Base-by-base conservation (phyloP, 163 green algal genomes). In the Chlorella variabilis region DNA sequence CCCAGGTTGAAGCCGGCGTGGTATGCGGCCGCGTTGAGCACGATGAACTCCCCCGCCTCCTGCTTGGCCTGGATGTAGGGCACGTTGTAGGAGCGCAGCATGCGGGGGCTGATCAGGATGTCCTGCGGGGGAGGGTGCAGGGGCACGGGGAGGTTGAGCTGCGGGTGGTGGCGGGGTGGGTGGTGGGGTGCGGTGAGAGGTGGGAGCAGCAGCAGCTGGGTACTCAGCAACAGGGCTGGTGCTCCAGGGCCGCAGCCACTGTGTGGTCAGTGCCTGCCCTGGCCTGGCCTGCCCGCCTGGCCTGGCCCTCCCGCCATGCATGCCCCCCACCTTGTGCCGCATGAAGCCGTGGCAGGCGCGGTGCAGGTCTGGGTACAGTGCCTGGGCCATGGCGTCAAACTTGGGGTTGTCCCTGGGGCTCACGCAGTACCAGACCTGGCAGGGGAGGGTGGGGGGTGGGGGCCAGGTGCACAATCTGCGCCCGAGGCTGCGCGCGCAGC, bases 391-490 rank as follows among this genome's bases (percentile, higher is more conserved):
- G 34, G 87, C 84, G 66, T 98, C 92, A 88, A 98, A 98, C 86
- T 92, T 95, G 71, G 68, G 80, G 34, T 85, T 79, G 84, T 95
- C 76, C 27, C 59, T 80, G 33, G 93, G 94, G 13, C 90, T 84
- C 23, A 98, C 90, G 78, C 92, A 93, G 90, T 98, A 98, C 95
- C 95, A 98, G 3, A 97, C 87, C 88, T 92, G 86, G n/a, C n/a
- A n/a, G n/a, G n/a, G n/a, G n/a, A n/a, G n/a, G n/a, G n/a, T n/a
- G n/a, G n/a, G n/a, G n/a, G n/a, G n/a, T n/a, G n/a, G n/a, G n/a
- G n/a, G n/a, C n/a, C n/a, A n/a, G n/a, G n/a, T n/a, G n/a, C n/a
- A n/a, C n/a, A n/a, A n/a, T n/a, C n/a, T n/a, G n/a, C n/a, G n/a
- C n/a, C n/a, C n/a, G n/a, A n/a, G n/a, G n/a, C n/a, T n/a, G n/a